Base-by-base conservation (phyloP, 2,329 filamentous ascomycete species). In the Scorias spongiosa region DNA sequence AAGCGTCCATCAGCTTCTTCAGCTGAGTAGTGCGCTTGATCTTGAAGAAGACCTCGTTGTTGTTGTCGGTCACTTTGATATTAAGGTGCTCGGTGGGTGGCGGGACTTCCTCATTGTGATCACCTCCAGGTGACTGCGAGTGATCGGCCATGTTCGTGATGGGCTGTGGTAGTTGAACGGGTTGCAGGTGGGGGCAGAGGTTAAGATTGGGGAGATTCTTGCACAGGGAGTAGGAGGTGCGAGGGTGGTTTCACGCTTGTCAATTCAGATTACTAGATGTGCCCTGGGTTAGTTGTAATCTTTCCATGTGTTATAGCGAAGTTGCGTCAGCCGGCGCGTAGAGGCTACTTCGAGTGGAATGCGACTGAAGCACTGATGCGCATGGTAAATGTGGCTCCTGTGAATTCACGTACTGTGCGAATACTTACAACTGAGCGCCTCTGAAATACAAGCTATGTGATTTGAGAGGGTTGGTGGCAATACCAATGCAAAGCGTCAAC, bases 21-120 rank as follows among this genome's bases (percentile, higher is more conserved):
- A 98, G 76, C 63, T 87, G 84, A 1, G 91, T 98, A 17, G 82
- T 87, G 32, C 88, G 78, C 80, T 98, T 98, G 70, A 98, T 98
- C 74, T 98, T 98, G 74, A 98, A 98, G 66, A 96, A 98, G 57
- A 98, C 89, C 63, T 98, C 91, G 63, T 98, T 98, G 70, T 95
- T 95, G 70, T 93, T 95, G 57, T 98, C 91, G 0, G 91, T 96
- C 11, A 98, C 91, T 65, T 98, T 98, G 69, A 98, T 96, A 69
- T 98, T 98, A 5, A 98, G 72, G 65, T 98, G 91, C 67, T 96
- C 89, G 28, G 70, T 70, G 44, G 70, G 67, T 18, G 70, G 60
- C 6, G 48, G 50, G 44, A 64, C 63, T 56, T 70, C 67, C 37
- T 64, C 63, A 53, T 63, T 60, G 15, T 12, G 32, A 34, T 62